A percentile compares a stretch with the other conserved stretches of the same genome.
These are phyloP conservation scores for Leptographium procerum DNA, from an alignment of 2,329 filamentous ascomycete genomes.

Conservation along the genomic window DNA sequence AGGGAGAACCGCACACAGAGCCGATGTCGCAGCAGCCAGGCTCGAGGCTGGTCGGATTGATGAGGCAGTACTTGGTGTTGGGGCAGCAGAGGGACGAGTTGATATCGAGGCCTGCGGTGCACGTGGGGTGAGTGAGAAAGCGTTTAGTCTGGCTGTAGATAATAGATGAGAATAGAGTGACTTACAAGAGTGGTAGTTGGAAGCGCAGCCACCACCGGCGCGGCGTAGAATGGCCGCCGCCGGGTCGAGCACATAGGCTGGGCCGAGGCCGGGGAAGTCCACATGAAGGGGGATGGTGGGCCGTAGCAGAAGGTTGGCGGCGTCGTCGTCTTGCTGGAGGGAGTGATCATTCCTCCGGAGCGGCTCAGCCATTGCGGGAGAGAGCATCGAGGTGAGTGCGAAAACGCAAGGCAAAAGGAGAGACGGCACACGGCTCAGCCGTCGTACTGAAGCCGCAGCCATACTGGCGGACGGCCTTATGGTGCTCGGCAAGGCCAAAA, in stretches of 20 bases:
- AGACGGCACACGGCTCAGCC: background rate
- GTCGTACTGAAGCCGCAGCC: background rate
- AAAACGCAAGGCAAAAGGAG: background rate
- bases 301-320: background rate
- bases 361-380: background rate
- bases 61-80: constrained; percentile 20
- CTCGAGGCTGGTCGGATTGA: constrained; percentile 14
- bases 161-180: background rate
- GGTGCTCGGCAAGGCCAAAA: background rate
- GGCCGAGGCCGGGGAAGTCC: background rate
- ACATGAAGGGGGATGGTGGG: background rate
- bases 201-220: constrained; percentile 5
- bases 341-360: background rate
- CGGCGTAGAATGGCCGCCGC: constrained; percentile 4
- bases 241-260: constrained; percentile 3
- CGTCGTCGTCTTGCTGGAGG: background rate
- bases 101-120: constrained; percentile 15
- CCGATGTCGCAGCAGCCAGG: constrained; percentile 22
- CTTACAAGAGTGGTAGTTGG: constrained; percentile 12
- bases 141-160: background rate
- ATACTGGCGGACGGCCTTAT: background rate
- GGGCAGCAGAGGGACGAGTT: constrained; percentile 17
- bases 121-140: background rate
- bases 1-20: constrained; percentile 19
- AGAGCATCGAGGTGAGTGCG: background rate